Evolutionary conservation across 2,329 filamentous ascomycete genomes (phyloP).

Genomic region (Diaporthe amygdali): DNA sequence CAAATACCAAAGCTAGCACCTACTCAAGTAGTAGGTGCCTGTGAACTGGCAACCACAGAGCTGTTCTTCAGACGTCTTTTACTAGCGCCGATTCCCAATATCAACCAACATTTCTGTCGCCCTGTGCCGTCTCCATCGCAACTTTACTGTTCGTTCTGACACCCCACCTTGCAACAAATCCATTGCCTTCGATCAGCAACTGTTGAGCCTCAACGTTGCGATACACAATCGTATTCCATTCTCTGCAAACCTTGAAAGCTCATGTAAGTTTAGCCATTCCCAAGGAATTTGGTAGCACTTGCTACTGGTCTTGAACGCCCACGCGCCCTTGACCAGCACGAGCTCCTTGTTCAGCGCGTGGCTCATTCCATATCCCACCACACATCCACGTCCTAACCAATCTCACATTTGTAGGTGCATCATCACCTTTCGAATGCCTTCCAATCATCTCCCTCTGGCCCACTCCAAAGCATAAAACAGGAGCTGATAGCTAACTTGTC

Average conservation of each 20-base stretch:
- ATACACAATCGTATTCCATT: not conserved
- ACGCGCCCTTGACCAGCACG: not conserved
- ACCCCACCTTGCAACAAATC: not conserved
- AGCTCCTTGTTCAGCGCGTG: not conserved
- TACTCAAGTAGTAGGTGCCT: not conserved
- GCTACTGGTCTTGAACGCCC: too few species aligned
- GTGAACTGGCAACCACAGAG: not conserved
- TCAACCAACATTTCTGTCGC: not conserved
- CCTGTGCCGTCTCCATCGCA: not conserved
- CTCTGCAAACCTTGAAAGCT: not conserved
- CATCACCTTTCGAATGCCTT: too few species aligned
- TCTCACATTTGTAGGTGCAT: too few species aligned
- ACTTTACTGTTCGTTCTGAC: not conserved
- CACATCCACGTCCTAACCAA: not conserved
- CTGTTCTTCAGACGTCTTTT: not conserved
- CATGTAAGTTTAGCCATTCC: not conserved
- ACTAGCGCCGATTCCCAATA: not conserved
- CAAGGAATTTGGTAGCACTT: not conserved
- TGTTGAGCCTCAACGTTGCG: not conserved
- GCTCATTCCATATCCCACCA: not conserved
- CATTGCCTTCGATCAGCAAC: not conserved
- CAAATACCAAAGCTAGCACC: not conserved
- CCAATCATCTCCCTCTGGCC: not conserved
- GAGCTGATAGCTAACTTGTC: not conserved
- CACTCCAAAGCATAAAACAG: not conserved